phyloP scores from a whole-genome alignment of 257 asterid species.

The Linderniella brevidens region DNA sequence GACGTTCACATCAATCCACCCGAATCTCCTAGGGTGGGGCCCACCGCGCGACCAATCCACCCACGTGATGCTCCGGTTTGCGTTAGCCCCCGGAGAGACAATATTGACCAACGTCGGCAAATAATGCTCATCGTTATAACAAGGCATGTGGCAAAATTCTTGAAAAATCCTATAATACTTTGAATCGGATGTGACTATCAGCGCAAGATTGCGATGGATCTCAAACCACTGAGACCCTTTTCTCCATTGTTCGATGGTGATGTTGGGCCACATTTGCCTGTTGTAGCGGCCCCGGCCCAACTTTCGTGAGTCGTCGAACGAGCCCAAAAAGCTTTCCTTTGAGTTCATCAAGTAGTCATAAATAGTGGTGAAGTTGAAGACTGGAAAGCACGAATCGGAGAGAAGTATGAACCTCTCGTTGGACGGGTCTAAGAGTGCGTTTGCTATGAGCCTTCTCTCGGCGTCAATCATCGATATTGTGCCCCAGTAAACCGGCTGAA shows the following conservation, averaged over 20 bases:
- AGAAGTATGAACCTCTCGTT: conserved; percentile 81
- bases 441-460: conserved; percentile 73
- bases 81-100: conserved; percentile 38
- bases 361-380: conserved; percentile 47
- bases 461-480: conserved; percentile 67
- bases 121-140: conserved; percentile 93
- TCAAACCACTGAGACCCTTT: conserved; percentile 99
- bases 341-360: conserved; percentile 59
- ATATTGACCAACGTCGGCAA: conserved; percentile 58
- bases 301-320: conserved; percentile 70
- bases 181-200: conserved; percentile 45
- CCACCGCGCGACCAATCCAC: conserved; percentile 75
- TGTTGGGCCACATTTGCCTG: conserved; percentile 54
- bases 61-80: conserved; percentile 67
- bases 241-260: conserved; percentile 61
- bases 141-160: conserved; percentile 56
- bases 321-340: conserved; percentile 49
- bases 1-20: conserved; percentile 37
- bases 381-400: conserved; percentile 83
- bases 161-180: conserved; percentile 55
- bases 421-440: conserved; percentile 85
- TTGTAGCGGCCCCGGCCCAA: conserved; percentile 90
- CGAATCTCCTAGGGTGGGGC: conserved; percentile 68
- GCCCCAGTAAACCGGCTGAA: conserved; percentile 86
- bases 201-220: conserved; percentile 59